Base-by-base conservation (phyloP, 2,329 filamentous ascomycete genomes). In the Monilinia laxa region DNA sequence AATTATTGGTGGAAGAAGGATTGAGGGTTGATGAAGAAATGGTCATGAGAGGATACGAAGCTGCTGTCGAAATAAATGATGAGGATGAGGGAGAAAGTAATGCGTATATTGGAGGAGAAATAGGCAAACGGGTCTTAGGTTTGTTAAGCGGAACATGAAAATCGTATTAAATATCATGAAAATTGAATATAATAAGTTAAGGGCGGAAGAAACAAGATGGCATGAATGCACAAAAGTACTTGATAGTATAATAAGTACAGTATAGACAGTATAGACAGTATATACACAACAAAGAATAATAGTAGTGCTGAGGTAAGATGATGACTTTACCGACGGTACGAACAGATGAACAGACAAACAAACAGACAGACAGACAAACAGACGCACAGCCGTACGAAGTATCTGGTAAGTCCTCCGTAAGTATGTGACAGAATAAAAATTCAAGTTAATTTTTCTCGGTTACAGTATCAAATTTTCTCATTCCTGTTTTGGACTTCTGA, bases 21-120 rank as follows among this genome's bases (percentile, higher is more conserved):
- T 80, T 95, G 54, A 87, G 88, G 67, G 92, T 99, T 38, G 95
- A 98, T 73, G 94, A 98, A 79, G 92, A 95, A 54, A 93, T 88
- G 77, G 90, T 98, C 28, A 89, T 87, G 73, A 87, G 83, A 73
- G 92, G 90, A 0, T 99, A 98, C 76, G 87, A 90, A 64, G 90
- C 90, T 70, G 91, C 91, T 40, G 81, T 96, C 2, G 91, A 96
- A 73, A 81, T 94, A 75, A 82, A 88, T 62, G 81, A 86, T 68
- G 84, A 86, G 20, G 81, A 83, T 1, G 81, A 82, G 20, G 80
- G 80, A 14, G 78, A 84, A 25, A 87, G 86, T 35, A 85, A 84
- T 70, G 76, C 87, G 53, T 89, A 87, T 74, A 74, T 89, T 1
- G 86, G 72, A 84, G 87, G 23, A 78, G 80, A 72, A 38, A 70